Percentiles rank a stretch among this genome's conserved stretches.
Conservation (phyloP, 768 basidiomycete species). For the Cytidiella melzeri region DNA sequence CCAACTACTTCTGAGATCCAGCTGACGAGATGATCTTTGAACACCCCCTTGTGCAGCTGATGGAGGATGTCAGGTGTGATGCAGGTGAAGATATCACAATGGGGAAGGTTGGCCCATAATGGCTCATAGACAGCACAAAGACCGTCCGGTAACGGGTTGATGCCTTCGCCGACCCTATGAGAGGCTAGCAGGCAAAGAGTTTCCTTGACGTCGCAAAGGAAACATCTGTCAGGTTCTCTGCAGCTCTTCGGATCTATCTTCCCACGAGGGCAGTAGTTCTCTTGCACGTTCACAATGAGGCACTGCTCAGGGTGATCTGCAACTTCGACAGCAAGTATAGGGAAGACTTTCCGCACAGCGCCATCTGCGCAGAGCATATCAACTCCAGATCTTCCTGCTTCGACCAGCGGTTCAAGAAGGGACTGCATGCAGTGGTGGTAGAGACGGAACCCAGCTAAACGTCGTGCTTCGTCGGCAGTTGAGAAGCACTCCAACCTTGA, state of each 20-base stretch:
- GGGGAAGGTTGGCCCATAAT: slow-evolving; percentile 32
- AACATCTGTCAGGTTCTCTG: not conserved
- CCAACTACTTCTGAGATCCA: slow-evolving; percentile 27
- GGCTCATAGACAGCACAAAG: slow-evolving; percentile 12
- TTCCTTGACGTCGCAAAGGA: not conserved
- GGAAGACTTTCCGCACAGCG: too few relatives aligned
- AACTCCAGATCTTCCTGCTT: too few relatives aligned
- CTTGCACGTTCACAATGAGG: slow-evolving; percentile 9
- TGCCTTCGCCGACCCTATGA: not conserved
- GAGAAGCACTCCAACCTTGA: too few relatives aligned
- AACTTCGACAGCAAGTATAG: too few relatives aligned
- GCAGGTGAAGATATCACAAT: slow-evolving; percentile 30
- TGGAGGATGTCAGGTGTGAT: slow-evolving; percentile 39
- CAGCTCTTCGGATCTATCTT: slow-evolving; percentile 1
- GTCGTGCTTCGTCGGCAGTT: too few relatives aligned
- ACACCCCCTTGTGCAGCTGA: slow-evolving; percentile 41
- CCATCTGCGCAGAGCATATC: too few relatives aligned
- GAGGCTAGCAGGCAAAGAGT: not conserved
- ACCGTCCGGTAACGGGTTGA: slow-evolving; percentile 1
- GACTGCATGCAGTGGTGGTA: too few relatives aligned
- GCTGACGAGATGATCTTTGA: slow-evolving; percentile 35
- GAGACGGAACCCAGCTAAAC: too few relatives aligned
- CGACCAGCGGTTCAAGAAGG: too few relatives aligned
- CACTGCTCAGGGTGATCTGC: too few relatives aligned
- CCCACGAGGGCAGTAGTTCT: slow-evolving; percentile 9